phyloP scores from a whole-genome alignment of 83 land plant species.

The Picea mariana region DNA sequence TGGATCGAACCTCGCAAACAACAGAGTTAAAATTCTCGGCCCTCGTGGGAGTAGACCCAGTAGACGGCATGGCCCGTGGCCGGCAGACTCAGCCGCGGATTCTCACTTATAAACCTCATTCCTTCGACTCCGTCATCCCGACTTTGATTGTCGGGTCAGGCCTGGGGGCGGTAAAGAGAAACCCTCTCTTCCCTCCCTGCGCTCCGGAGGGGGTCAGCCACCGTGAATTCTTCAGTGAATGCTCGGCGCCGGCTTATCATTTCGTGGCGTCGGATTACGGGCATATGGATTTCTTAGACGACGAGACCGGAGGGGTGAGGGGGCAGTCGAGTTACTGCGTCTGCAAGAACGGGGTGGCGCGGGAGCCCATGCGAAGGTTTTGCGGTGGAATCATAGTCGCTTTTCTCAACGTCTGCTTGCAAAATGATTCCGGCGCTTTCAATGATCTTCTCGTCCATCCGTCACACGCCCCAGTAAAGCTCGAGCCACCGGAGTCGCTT shows the following conservation, averaged over 20 bases:
- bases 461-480: no score
- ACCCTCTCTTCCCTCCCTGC: constrained; percentile 59
- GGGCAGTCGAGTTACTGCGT: constrained; percentile 14
- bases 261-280: constrained; percentile 72
- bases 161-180: constrained; percentile 43
- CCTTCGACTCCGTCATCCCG: constrained; percentile 44
- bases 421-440: no score
- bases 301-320: constrained; percentile 51
- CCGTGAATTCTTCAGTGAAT: constrained; percentile 56
- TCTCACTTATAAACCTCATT: constrained; percentile 26
- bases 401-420: constrained; percentile 18
- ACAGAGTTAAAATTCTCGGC: constrained; percentile 25
- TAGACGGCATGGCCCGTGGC: constrained; percentile 31
- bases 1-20: constrained; percentile 20
- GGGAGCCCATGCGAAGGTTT: constrained; percentile 49
- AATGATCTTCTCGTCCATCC: no score
- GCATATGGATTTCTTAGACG: constrained; percentile 84
- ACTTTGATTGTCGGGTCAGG: constrained; percentile 67
- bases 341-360: constrained; percentile 42
- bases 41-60: constrained; percentile 40
- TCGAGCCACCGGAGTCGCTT: no score
- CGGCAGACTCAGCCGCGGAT: constrained; percentile 36
- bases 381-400: constrained; percentile 26
- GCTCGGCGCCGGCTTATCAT: constrained; percentile 52
- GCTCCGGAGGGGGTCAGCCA: constrained; percentile 82